These are phyloP conservation scores for Pichia paraexigua DNA, from an alignment of 805 yeast genomes.

Conservation along the genomic window DNA sequence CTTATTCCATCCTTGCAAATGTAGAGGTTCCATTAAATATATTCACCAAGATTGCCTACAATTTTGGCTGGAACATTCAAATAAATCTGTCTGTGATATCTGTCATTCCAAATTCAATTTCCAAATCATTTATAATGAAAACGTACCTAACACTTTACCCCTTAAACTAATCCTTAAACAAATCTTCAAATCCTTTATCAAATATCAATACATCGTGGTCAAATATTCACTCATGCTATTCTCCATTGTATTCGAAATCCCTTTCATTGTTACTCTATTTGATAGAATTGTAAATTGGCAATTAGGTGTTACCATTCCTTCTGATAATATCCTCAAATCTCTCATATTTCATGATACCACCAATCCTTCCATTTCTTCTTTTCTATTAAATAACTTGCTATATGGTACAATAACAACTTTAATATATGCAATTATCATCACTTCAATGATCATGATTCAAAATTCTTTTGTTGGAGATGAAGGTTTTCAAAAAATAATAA, in stretches of 20 bases:
- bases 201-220: slow-evolving; percentile 6
- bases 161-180: slow-evolving; percentile 37
- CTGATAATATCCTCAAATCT: neutral
- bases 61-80: slow-evolving; percentile 76
- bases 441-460: slow-evolving; percentile 29
- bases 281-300: slow-evolving; percentile 50
- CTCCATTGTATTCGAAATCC: slow-evolving; percentile 35
- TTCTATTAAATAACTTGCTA: slow-evolving; percentile 8
- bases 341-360: neutral
- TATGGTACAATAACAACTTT: slow-evolving; percentile 14
- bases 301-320: slow-evolving; percentile 45
- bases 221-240: slow-evolving; percentile 10
- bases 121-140: slow-evolving; percentile 31
- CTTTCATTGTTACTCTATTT: slow-evolving; percentile 47
- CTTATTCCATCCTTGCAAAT: slow-evolving; percentile 83
- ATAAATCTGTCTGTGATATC: slow-evolving; percentile 72
- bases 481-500: slow-evolving; percentile 52
- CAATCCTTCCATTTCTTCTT: neutral
- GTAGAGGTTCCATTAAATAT: slow-evolving; percentile 87
- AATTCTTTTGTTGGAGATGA: slow-evolving; percentile 69
- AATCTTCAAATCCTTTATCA: slow-evolving; percentile 5
- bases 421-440: slow-evolving; percentile 19
- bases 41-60: slow-evolving; percentile 88
- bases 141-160: slow-evolving; percentile 52
- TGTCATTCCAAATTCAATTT: slow-evolving; percentile 68